Conservation (phyloP, 306 rosid species). For the Hippophae gyantsensis region DNA sequence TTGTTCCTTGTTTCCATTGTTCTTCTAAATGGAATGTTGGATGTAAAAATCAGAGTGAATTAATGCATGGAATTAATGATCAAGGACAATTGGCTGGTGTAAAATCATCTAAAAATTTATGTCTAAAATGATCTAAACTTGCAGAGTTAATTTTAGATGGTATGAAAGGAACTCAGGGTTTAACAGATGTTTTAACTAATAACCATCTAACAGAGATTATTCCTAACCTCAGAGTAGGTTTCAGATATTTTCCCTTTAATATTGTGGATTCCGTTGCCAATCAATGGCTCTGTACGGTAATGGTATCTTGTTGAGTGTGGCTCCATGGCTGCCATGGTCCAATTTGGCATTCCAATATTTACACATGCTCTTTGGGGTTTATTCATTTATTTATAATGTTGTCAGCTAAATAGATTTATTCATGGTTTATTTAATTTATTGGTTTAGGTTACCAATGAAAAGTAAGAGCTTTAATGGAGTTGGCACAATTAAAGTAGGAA, state of each 20-base stretch:
- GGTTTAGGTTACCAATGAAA: constrained; percentile 87
- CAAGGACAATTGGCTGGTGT: too few species aligned
- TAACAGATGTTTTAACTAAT: too few species aligned
- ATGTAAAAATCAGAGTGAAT: too few species aligned
- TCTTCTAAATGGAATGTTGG: too few species aligned
- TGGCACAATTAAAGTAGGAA: constrained; percentile 82
- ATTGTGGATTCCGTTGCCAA: background rate
- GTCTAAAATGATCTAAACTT: too few species aligned
- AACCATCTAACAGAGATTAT: too few species aligned
- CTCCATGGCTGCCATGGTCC: background rate
- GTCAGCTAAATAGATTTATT: constrained; percentile 12
- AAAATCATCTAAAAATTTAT: too few species aligned
- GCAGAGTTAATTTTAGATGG: too few species aligned
- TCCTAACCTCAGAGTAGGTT: background rate
- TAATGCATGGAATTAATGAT: too few species aligned
- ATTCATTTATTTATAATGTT: too few species aligned
- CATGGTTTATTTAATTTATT: constrained; percentile 15
- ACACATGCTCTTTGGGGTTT: background rate
- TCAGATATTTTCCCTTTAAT: background rate
- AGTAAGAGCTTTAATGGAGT: constrained; percentile 81
- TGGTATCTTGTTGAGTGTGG: too few species aligned
- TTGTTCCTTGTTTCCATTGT: background rate
- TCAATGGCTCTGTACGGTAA: background rate
- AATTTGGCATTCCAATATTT: background rate
- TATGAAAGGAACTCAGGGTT: too few species aligned